These are phyloP conservation scores for Penicillium psychrosexuale DNA, from an alignment of 2,329 filamentous ascomycete genomes.

Conservation along the genomic window DNA sequence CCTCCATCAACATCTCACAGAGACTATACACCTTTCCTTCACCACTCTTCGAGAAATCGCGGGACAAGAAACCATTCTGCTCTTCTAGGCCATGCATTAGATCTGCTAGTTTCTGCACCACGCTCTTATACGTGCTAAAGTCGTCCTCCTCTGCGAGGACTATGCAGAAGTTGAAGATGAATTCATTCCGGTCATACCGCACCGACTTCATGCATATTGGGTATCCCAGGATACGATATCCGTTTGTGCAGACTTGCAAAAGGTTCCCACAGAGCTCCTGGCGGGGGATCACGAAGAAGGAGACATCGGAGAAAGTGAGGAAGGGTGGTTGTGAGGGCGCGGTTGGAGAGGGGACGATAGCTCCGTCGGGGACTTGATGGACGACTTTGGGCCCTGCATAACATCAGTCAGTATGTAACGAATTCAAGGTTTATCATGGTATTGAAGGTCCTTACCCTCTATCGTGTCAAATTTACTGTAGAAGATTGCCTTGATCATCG, in stretches of 20 bases:
- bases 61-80: slow-evolving; percentile 73
- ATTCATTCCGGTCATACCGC: slow-evolving; percentile 87
- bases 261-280: slow-evolving; percentile 94
- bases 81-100: slow-evolving; percentile 89
- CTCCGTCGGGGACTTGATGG: slow-evolving; percentile 62
- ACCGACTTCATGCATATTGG: slow-evolving; percentile 82
- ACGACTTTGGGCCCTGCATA: slow-evolving; percentile 58
- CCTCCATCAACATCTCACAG: slow-evolving; percentile 85
- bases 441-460: slow-evolving; percentile 41
- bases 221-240: slow-evolving; percentile 79
- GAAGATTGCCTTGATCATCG: slow-evolving; percentile 63
- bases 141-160: slow-evolving; percentile 70
- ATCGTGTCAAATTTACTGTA: slow-evolving; percentile 65
- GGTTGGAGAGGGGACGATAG: slow-evolving; percentile 50
- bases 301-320: slow-evolving; percentile 80
- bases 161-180: slow-evolving; percentile 97
- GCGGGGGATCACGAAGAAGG: slow-evolving; percentile 89
- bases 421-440: background rate
- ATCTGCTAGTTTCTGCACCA: slow-evolving; percentile 79
- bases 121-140: slow-evolving; percentile 74
- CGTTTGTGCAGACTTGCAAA: slow-evolving; percentile 66
- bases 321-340: slow-evolving; percentile 58
- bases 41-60: slow-evolving; percentile 44
- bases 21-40: slow-evolving; percentile 60
- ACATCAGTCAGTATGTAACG: slow-evolving; percentile 2